phyloP scores from a whole-genome alignment of 2,329 filamentous ascomycete genomes.

The Botrytis pseudocinerea region DNA sequence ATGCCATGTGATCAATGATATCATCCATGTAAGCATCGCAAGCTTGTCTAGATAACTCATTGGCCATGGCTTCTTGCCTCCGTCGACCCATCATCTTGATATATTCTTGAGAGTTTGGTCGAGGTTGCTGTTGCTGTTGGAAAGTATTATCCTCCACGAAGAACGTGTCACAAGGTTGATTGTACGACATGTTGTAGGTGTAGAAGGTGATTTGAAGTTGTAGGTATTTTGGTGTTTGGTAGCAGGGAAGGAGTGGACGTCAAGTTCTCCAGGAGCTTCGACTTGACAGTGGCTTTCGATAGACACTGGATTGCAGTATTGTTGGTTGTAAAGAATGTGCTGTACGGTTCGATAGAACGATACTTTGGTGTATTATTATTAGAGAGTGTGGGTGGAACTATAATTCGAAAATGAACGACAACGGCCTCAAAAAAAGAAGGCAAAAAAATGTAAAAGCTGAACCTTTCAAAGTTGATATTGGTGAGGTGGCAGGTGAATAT shows the following conservation, averaged over 20 bases:
- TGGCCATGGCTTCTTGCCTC: conserved; percentile 83
- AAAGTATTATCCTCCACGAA: conserved; percentile 59
- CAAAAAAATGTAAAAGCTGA: conserved; percentile 28
- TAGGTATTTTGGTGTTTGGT: conserved; percentile 21
- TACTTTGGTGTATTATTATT: conserved; percentile 37
- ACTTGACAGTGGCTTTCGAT: conserved; percentile 37
- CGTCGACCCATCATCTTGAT: conserved; percentile 77
- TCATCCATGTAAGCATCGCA: conserved; percentile 93
- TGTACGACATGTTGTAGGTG: conserved; percentile 38
- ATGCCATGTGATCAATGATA: conserved; percentile 88
- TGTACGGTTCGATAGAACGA: conserved; percentile 32
- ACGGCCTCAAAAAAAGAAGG: conserved; percentile 32
- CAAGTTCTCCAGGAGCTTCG: conserved; percentile 44
- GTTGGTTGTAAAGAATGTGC: conserved; percentile 38
- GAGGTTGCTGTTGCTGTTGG: conserved; percentile 30
- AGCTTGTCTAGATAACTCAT: conserved; percentile 82
- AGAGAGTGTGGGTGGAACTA: conserved; percentile 37
- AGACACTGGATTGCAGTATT: conserved; percentile 33
- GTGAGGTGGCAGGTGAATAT: conserved; percentile 29
- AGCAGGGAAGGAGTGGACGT: conserved; percentile 40
- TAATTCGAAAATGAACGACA: conserved; percentile 39
- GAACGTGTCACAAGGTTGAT: conserved; percentile 63
- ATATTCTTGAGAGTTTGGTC: conserved; percentile 61
- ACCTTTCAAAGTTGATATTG: conserved; percentile 27
- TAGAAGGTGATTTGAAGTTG: conserved; percentile 29